Percentiles rank a stretch among this genome's conserved stretches.
These are phyloP conservation scores for Trichothecium roseum DNA, from an alignment of 2,329 filamentous ascomycete species.

Conservation along the genomic window DNA sequence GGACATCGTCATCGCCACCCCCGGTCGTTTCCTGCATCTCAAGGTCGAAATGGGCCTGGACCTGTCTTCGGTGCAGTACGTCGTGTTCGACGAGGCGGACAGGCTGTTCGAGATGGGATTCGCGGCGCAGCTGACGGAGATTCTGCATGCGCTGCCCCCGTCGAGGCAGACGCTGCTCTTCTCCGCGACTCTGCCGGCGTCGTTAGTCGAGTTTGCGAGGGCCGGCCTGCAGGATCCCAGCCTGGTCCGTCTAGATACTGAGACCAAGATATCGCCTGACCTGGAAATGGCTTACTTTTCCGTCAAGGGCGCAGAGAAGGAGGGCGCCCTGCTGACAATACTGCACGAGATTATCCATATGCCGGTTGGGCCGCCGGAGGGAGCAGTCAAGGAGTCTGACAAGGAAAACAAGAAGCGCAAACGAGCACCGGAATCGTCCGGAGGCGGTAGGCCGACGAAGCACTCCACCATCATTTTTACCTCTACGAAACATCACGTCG, in stretches of 20 bases:
- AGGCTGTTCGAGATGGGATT: slow-evolving; percentile 98
- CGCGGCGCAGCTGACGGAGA: slow-evolving; percentile 83
- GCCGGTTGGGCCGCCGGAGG: slow-evolving; percentile 55
- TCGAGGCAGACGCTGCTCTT: slow-evolving; percentile 87
- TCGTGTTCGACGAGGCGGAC: slow-evolving; percentile 97
- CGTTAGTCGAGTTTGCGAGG: slow-evolving; percentile 88
- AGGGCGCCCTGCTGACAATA: slow-evolving; percentile 81
- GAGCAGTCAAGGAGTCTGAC: slow-evolving; percentile 33
- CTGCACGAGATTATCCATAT: slow-evolving; percentile 89
- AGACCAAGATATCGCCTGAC: slow-evolving; percentile 92
- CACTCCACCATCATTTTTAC: slow-evolving; percentile 94
- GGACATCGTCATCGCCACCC: slow-evolving; percentile 94
- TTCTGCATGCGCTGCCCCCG: slow-evolving; percentile 75
- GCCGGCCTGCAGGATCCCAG: slow-evolving; percentile 89
- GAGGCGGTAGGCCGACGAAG: slow-evolving; percentile 61
- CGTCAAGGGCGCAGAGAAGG: slow-evolving; percentile 86
- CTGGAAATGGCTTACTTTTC: slow-evolving; percentile 93
- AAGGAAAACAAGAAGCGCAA: slow-evolving; percentile 61
- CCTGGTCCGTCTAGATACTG: slow-evolving; percentile 81
- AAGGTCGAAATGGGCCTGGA: slow-evolving; percentile 95
- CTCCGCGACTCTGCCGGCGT: slow-evolving; percentile 88
- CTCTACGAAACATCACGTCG: slow-evolving; percentile 94
- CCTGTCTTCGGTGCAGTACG: slow-evolving; percentile 82
- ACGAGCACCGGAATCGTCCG: slow-evolving; percentile 39
- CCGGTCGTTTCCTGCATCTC: slow-evolving; percentile 89